phyloP scores from a whole-genome alignment of 2,329 filamentous ascomycete species.

The Xylariaceae sp. region DNA sequence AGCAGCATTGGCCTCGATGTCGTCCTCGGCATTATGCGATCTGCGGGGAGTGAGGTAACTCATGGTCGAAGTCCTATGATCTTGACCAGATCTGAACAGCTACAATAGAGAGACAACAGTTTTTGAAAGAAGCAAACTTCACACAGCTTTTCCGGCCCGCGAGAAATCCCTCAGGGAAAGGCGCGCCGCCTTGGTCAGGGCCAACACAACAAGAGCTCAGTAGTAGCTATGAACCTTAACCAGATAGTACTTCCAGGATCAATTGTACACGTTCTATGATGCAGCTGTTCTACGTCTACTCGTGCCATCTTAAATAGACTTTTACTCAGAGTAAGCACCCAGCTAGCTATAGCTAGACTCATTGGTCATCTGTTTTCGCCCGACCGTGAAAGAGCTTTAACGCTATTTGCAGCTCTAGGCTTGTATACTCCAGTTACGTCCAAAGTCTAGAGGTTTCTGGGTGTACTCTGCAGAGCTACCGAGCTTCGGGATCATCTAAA shows the following conservation, averaged over 20 bases:
- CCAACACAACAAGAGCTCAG: not conserved
- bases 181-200: too few relatives aligned
- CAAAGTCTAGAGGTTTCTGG: not conserved
- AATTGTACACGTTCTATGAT: constrained; percentile 12
- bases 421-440: not conserved
- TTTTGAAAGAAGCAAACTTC: not conserved
- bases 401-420: not conserved
- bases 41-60: constrained; percentile 29
- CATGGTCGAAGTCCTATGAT: constrained; percentile 25
- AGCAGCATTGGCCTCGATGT: constrained; percentile 36
- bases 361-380: not conserved
- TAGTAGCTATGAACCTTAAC: not conserved
- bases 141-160: not conserved
- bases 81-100: not conserved
- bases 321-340: not conserved
- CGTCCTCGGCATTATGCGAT: constrained; percentile 28
- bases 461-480: not conserved
- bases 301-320: constrained; percentile 13
- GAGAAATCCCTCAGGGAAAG: too few relatives aligned
- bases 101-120: constrained; percentile 1
- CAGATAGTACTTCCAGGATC: not conserved
- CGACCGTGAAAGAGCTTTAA: too few relatives aligned
- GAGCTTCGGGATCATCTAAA: not conserved
- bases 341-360: not conserved
- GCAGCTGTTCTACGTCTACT: not conserved